Conservation (phyloP, 2,329 filamentous ascomycete genomes). For the Fusarium pseudonygamai region DNA sequence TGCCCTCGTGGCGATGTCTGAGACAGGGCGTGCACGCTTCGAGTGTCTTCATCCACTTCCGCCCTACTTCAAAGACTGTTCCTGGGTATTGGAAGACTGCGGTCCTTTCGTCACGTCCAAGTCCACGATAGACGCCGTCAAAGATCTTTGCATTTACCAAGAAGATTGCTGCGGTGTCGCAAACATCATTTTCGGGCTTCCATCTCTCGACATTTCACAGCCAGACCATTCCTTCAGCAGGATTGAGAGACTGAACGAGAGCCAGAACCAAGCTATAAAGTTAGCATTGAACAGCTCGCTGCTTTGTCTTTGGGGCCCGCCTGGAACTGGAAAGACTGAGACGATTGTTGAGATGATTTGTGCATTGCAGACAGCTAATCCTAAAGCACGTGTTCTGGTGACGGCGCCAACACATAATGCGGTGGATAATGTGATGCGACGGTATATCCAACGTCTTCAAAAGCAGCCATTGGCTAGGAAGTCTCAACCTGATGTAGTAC, state of each 20-base stretch:
- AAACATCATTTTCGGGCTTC: neutral
- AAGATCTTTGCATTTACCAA: conserved; percentile 42
- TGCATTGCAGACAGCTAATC: conserved; percentile 42
- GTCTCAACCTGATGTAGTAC: neutral
- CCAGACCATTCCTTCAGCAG: neutral
- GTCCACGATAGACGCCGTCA: conserved; percentile 51
- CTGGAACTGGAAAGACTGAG: conserved; percentile 57
- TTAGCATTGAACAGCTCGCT: conserved; percentile 44
- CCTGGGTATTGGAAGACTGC: conserved; percentile 50
- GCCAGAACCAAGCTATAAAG: conserved; percentile 27
- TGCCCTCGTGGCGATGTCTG: conserved; percentile 46
- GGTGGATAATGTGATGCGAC: conserved; percentile 54
- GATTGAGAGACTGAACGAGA: conserved; percentile 13
- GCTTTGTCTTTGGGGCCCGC: conserved; percentile 55
- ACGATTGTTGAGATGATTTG: conserved; percentile 52
- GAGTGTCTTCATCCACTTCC: conserved; percentile 52
- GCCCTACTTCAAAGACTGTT: conserved; percentile 47
- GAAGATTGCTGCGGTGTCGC: conserved; percentile 48
- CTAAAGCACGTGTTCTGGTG: conserved; percentile 47
- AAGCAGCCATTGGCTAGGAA: neutral
- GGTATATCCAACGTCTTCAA: conserved; percentile 40
- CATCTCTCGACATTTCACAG: fast-evolving
- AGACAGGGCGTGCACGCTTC: conserved; percentile 45
- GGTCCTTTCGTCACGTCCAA: conserved; percentile 54
- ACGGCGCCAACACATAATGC: conserved; percentile 57